phyloP scores from a whole-genome alignment of 768 basidiomycete species.

The Leccinum rimulosum region DNA sequence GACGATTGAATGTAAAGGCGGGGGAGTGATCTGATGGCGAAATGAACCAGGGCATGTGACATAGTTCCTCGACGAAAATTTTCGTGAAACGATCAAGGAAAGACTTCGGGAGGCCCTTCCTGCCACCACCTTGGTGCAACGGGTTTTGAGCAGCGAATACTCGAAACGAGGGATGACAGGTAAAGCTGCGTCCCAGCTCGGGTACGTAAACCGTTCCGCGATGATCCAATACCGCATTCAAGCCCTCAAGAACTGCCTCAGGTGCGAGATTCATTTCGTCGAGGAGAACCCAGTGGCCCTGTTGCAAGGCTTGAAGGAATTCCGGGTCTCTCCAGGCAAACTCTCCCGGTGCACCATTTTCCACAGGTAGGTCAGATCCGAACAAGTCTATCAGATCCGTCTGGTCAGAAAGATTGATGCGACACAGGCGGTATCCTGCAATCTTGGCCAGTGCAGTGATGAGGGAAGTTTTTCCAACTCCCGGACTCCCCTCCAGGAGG shows the following conservation, averaged over 20 bases:
- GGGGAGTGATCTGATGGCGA: slow-evolving; percentile 24
- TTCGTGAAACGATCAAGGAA: slow-evolving; percentile 99
- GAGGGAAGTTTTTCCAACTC: too few relatives aligned
- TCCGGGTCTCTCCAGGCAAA: slow-evolving; percentile 98
- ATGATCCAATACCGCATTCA: slow-evolving; percentile 95
- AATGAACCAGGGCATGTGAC: slow-evolving; percentile 25
- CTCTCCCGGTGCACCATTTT: slow-evolving; percentile 86
- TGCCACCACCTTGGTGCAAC: slow-evolving; percentile 90
- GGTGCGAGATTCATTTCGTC: slow-evolving; percentile 99
- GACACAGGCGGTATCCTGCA: slow-evolving; percentile 56
- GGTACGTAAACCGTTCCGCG: slow-evolving; percentile 94
- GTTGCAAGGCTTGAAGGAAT: slow-evolving; percentile 88
- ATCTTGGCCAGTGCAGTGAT: too few relatives aligned
- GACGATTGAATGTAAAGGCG: slow-evolving; percentile 11
- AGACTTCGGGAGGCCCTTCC: slow-evolving; percentile 96
- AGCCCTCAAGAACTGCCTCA: slow-evolving; percentile 93
- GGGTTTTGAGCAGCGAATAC: slow-evolving; percentile 99
- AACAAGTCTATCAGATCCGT: slow-evolving; percentile 96
- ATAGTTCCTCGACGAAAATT: slow-evolving; percentile 86
- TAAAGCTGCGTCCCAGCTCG: slow-evolving; percentile 87
- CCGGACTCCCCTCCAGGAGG: too few relatives aligned
- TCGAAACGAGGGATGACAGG: slow-evolving; percentile 87
- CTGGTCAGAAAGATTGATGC: slow-evolving; percentile 98
- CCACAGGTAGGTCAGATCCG: slow-evolving; percentile 93
- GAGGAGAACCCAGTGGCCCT: slow-evolving; percentile 96